Conservation (phyloP, 2,329 filamentous ascomycete genomes). For the Alternaria alternata region DNA sequence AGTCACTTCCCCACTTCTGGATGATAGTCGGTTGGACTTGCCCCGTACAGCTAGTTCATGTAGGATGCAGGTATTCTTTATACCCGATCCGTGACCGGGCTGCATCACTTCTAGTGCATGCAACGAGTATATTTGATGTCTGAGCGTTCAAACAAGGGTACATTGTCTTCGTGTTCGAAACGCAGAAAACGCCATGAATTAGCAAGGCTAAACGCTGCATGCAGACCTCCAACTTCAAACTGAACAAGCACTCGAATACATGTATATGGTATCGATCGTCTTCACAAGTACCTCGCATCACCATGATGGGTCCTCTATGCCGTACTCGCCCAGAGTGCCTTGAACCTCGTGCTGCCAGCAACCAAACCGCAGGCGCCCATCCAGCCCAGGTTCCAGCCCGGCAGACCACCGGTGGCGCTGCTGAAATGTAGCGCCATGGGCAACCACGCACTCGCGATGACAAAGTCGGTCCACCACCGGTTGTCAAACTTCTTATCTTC, state of each 20-base stretch:
- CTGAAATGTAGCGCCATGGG: conserved; percentile 55
- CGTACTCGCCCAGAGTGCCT: conserved; percentile 36
- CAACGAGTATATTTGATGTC: background rate
- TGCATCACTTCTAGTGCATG: background rate
- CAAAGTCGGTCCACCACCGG: conserved; percentile 55
- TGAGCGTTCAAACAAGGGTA: background rate
- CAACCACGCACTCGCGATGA: conserved; percentile 55
- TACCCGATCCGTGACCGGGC: background rate
- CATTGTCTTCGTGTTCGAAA: background rate
- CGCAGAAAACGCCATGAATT: background rate
- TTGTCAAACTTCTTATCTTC: conserved; percentile 48
- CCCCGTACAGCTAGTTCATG: conserved; percentile 21
- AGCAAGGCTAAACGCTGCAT: background rate
- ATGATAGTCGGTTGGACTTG: conserved; percentile 26
- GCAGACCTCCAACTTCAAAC: background rate
- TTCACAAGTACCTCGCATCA: background rate
- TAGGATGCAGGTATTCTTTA: background rate
- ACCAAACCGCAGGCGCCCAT: conserved; percentile 55
- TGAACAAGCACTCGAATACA: conserved; percentile 8
- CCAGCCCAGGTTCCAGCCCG: conserved; percentile 55
- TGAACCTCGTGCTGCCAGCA: conserved; percentile 47
- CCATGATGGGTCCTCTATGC: conserved; percentile 10
- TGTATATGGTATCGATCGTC: background rate
- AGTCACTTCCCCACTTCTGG: conserved; percentile 22
- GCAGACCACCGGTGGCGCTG: conserved; percentile 49